These are phyloP conservation scores for Aspergillus proliferans DNA, from an alignment of 2,329 filamentous ascomycete species.

Conservation along the genomic window DNA sequence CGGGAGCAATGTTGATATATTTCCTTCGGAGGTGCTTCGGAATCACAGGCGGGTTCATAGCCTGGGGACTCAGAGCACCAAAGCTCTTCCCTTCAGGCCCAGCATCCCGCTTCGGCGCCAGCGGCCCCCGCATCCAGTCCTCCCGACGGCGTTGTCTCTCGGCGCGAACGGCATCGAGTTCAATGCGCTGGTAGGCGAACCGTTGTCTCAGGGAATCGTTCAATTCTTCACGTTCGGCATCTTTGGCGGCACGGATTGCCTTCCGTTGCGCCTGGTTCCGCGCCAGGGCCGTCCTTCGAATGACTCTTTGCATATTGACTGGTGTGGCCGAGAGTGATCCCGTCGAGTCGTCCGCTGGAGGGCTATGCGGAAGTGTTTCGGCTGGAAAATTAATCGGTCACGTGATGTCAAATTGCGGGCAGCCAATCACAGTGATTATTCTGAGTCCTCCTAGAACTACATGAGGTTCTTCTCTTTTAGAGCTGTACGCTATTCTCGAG, in stretches of 20 bases:
- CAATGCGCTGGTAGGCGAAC: conserved; percentile 26
- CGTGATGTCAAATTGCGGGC: conserved; percentile 5
- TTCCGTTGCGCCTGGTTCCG: conserved; percentile 54
- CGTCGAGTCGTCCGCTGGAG: background rate
- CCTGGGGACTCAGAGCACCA: conserved; percentile 47
- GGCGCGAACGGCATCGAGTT: conserved; percentile 35
- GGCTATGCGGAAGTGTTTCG: conserved; percentile 2
- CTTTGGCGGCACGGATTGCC: conserved; percentile 38
- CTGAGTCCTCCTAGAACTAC: no score
- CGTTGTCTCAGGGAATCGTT: conserved; percentile 22
- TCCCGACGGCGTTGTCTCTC: conserved; percentile 59
- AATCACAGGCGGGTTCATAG: conserved; percentile 34
- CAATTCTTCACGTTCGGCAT: conserved; percentile 34
- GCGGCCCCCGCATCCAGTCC: conserved; percentile 69
- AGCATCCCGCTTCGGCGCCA: conserved; percentile 70
- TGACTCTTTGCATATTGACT: conserved; percentile 62
- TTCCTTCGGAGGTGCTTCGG: conserved; percentile 33
- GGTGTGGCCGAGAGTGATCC: conserved; percentile 3
- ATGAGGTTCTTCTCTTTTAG: no score
- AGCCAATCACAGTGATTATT: background rate
- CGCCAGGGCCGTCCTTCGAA: conserved; percentile 60
- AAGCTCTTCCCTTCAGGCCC: conserved; percentile 53
- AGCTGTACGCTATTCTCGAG: no score
- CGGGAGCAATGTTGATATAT: conserved; percentile 57
- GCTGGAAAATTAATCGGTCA: conserved; percentile 17